Conservation (phyloP, 2,329 filamentous ascomycete species). For the Fusarium haematococcum region DNA sequence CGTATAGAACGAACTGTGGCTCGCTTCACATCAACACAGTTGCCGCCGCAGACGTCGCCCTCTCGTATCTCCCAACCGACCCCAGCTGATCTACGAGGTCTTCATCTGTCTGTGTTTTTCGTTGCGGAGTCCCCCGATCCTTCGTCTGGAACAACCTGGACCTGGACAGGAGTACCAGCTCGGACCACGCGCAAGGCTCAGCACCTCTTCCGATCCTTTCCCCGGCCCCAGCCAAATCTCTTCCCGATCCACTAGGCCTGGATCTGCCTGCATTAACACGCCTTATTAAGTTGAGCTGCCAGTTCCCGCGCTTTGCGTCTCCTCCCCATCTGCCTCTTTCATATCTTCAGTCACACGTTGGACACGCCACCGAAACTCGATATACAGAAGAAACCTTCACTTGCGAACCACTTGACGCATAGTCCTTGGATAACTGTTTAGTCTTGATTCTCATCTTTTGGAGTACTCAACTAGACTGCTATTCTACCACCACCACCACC, state of each 20-base stretch:
- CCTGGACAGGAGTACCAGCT: constrained; percentile 19
- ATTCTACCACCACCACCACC: constrained; percentile 1
- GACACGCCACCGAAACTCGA: not conserved
- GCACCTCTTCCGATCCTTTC: constrained; percentile 13
- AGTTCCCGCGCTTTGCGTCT: constrained; percentile 21
- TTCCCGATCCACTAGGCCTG: constrained; percentile 35
- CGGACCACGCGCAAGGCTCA: constrained; percentile 17
- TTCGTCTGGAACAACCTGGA: constrained; percentile 16
- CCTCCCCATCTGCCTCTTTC: constrained; percentile 20
- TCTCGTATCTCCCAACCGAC: not conserved
- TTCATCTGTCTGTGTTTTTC: not conserved
- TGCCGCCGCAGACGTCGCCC: not conserved
- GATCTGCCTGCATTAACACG: constrained; percentile 31
- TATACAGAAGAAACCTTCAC: constrained; percentile 1
- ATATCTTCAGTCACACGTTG: constrained; percentile 4
- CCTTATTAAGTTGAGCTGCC: constrained; percentile 29
- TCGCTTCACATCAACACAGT: not conserved
- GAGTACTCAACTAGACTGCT: not conserved
- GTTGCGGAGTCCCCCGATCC: constrained; percentile 10
- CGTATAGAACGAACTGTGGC: not conserved
- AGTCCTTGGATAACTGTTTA: constrained; percentile 1
- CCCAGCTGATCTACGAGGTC: not conserved
- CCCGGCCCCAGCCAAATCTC: constrained; percentile 30
- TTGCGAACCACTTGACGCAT: constrained; percentile 2
- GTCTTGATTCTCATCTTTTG: constrained; percentile 2